A percentile compares a stretch with the other conserved stretches of the same genome.
Conservation (phyloP, 169 alveolate species). For the Cryptosporidium viatorum region DNA sequence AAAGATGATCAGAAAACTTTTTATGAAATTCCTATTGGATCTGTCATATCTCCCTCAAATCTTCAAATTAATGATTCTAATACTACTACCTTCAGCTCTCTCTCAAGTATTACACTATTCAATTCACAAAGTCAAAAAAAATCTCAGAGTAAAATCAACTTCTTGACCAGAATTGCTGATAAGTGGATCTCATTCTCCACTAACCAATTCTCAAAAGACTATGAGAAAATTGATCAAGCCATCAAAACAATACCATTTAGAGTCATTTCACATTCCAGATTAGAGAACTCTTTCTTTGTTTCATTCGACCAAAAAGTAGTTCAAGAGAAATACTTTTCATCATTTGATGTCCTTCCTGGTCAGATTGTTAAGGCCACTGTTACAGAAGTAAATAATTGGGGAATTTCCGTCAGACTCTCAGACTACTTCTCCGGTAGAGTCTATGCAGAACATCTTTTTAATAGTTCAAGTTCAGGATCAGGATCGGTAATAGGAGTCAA, state of each 20-base stretch:
- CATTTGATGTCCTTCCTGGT: conserved; percentile 33
- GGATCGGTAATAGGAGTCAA: neutral
- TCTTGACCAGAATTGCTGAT: conserved; percentile 10
- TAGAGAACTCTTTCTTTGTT: conserved; percentile 37
- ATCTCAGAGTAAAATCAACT: neutral
- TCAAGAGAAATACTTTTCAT: conserved; percentile 35
- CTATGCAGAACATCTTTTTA: conserved; percentile 45
- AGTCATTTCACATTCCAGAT: conserved; percentile 41
- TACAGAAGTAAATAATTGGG: conserved; percentile 39
- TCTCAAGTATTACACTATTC: conserved; percentile 2
- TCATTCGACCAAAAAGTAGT: conserved; percentile 45
- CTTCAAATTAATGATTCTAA: neutral
- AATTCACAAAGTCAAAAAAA: conserved; percentile 3
- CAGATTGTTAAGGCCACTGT: conserved; percentile 40
- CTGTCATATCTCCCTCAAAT: neutral
- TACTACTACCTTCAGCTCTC: neutral
- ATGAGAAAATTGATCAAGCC: conserved; percentile 17
- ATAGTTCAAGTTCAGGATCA: conserved; percentile 16
- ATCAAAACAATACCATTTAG: conserved; percentile 10
- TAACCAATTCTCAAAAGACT: neutral
- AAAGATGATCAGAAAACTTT: neutral
- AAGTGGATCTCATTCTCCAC: conserved; percentile 36
- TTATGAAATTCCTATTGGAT: neutral
- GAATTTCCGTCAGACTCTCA: conserved; percentile 47
- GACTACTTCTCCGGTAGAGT: conserved; percentile 59